A percentile compares a stretch with the other conserved stretches of the same genome.
These are phyloP conservation scores for Begonia masoniana DNA, from an alignment of 306 rosid genomes.

Conservation along the genomic window DNA sequence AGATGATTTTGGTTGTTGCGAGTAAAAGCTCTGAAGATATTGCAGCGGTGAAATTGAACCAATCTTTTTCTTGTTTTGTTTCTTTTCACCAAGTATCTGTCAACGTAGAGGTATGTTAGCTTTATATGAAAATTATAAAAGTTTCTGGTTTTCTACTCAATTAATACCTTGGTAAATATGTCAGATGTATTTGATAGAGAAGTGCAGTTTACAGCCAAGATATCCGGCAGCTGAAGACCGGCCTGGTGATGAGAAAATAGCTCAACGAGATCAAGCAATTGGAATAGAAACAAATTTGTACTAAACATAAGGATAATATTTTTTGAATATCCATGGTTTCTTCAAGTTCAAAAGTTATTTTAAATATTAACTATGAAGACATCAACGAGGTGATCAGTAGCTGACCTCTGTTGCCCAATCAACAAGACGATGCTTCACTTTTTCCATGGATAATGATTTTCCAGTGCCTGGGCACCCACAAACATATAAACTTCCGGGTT, in stretches of 20 bases:
- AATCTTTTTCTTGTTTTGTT: constrained; percentile 28
- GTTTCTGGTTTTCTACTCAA: constrained; percentile 1
- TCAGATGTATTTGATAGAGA: constrained; percentile 59
- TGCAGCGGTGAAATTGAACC: constrained; percentile 38
- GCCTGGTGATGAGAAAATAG: constrained; percentile 26
- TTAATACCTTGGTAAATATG: constrained; percentile 60
- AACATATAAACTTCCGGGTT: constrained; percentile 66
- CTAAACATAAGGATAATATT: neutral
- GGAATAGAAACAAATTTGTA: neutral
- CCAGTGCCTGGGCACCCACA: constrained; percentile 96
- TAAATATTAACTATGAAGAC: too few species aligned
- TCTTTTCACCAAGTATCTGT: constrained; percentile 49
- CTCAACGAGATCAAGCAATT: neutral
- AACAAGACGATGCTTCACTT: constrained; percentile 37
- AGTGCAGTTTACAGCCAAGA: constrained; percentile 58
- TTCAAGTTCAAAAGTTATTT: too few species aligned
- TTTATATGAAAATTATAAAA: neutral
- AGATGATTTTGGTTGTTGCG: constrained; percentile 34
- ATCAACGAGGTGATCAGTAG: neutral
- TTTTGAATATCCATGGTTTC: neutral
- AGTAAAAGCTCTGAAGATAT: constrained; percentile 66
- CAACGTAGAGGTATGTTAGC: constrained; percentile 17
- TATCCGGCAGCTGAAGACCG: constrained; percentile 42
- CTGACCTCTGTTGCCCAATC: constrained; percentile 60
- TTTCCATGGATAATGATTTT: constrained; percentile 66